These are phyloP conservation scores for Spizellomyces sp. DNA, from an alignment of 192 early-diverging fungal genomes.

Conservation along the genomic window DNA sequence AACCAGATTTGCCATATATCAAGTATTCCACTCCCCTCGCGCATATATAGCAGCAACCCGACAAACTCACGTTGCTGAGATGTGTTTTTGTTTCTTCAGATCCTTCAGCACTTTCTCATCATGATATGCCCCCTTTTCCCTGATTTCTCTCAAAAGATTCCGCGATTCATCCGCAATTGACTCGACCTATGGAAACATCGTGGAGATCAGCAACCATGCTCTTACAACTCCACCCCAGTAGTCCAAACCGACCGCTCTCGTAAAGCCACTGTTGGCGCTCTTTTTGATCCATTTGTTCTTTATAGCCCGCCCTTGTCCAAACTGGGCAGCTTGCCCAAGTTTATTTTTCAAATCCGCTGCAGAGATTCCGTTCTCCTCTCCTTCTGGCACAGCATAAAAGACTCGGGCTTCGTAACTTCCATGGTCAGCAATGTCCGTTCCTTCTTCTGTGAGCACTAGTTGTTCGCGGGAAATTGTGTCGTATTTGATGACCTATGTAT, in stretches of 20 bases:
- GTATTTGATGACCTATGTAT: slow-evolving; percentile 78
- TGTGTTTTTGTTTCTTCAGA: slow-evolving; percentile 54
- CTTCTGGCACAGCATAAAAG: slow-evolving; percentile 83
- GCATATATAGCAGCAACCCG: no score
- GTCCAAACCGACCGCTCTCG: slow-evolving; percentile 48
- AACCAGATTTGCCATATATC: neutral
- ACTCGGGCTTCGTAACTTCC: slow-evolving; percentile 94
- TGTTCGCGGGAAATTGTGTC: slow-evolving; percentile 74
- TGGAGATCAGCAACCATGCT: neutral
- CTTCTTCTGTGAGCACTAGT: slow-evolving; percentile 89
- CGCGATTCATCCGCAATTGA: slow-evolving; percentile 84
- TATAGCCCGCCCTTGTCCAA: slow-evolving; percentile 94
- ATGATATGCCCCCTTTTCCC: slow-evolving; percentile 59
- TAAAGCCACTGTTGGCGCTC: slow-evolving; percentile 62
- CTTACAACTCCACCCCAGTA: neutral
- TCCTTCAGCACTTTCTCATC: slow-evolving; percentile 70
- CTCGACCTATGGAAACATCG: slow-evolving; percentile 48
- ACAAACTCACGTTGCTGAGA: slow-evolving; percentile 39
- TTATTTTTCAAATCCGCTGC: slow-evolving; percentile 76
- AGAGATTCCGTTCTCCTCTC: slow-evolving; percentile 73
- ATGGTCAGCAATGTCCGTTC: slow-evolving; percentile 75
- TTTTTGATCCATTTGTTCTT: slow-evolving; percentile 99
- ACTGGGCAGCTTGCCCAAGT: slow-evolving; percentile 33
- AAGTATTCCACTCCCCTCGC: neutral
- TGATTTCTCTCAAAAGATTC: slow-evolving; percentile 70